Base-by-base conservation (phyloP, 208 protist genomes). In the Trypanosoma cruzi region DNA sequence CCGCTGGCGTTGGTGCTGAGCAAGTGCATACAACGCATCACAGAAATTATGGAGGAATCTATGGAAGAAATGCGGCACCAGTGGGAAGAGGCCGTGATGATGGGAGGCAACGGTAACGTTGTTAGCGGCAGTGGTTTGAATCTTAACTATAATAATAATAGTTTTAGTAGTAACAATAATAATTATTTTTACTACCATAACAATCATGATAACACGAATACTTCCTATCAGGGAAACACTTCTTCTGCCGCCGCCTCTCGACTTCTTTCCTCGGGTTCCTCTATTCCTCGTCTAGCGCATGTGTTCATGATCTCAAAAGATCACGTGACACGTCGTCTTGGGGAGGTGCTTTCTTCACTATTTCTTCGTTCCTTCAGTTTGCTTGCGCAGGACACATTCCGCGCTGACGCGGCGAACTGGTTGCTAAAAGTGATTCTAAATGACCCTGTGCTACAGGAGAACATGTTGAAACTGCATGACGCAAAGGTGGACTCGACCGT, bases 391-490 rank as follows among this genome's bases (percentile, higher is more conserved):
- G 29, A 42, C 40, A 59, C 67, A 24, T 77, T 85, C 57, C 55
- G 58, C 13, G 22, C 68, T 1, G 84, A 92, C 24, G 86, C 82
- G 2, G 78, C 82, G 11, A 74, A 73, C 24, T 90, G 80, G 81
- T 31, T 94, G 56, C 31, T 65, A 10, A 49, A 67, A 16, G 74
- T 84, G 4, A 63, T 92, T 62, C 48, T 94, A 11, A 2, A 64
- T n/a, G 81, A 91, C 60, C 61, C 59, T 11, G 40, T 69, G 26
- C 59, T 73, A 10, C 10, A 14, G 13, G 52, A 63, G 24, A 61
- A 68, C 22, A 13, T 20, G 14, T 20, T 82, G 11, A 56, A 63
- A 34, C 60, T 91, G 0, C 22, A 79, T 46, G 63, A 81, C 56
- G 32, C 83, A 1, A 57, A 36, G 26, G 76, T 93, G 2, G 78